Conservation (phyloP, 2,329 filamentous ascomycete species). For the Uncinocarpus reesii region DNA sequence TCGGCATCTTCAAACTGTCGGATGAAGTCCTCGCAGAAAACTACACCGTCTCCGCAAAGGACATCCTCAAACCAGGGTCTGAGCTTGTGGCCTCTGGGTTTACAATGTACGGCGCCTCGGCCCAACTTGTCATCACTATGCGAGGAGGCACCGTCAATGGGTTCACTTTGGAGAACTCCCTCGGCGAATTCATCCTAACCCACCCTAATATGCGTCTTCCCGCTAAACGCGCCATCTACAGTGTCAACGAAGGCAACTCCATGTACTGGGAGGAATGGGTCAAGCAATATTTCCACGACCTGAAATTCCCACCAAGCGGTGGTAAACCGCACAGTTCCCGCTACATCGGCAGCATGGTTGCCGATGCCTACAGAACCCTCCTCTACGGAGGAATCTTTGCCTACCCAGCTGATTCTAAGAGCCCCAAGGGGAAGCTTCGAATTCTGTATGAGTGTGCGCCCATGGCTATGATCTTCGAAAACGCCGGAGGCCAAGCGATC, state of each 20-base stretch:
- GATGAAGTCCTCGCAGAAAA: slow-evolving; percentile 45
- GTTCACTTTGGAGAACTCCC: slow-evolving; percentile 91
- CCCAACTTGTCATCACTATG: slow-evolving; percentile 96
- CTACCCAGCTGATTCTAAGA: slow-evolving; percentile 96
- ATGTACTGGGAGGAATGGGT: slow-evolving; percentile 88
- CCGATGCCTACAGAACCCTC: slow-evolving; percentile 90
- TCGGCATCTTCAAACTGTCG: slow-evolving; percentile 80
- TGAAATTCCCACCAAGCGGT: slow-evolving; percentile 66
- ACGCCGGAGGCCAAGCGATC: slow-evolving; percentile 86
- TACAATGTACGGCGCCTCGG: slow-evolving; percentile 98
- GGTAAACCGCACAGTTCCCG: slow-evolving; percentile 83
- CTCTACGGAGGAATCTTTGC: slow-evolving; percentile 96
- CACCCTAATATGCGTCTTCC: slow-evolving; percentile 92
- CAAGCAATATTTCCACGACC: slow-evolving; percentile 75
- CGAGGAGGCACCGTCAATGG: slow-evolving; percentile 84
- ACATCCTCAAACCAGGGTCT: slow-evolving; percentile 78
- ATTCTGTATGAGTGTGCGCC: slow-evolving; percentile 98
- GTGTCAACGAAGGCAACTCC: slow-evolving; percentile 96
- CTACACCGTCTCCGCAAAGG: slow-evolving; percentile 54
- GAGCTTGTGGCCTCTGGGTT: slow-evolving; percentile 93
- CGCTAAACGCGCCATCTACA: slow-evolving; percentile 75
- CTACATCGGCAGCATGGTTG: slow-evolving; percentile 98
- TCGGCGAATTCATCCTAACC: slow-evolving; percentile 97
- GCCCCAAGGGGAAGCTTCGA: slow-evolving; percentile 91
- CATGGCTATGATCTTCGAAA: slow-evolving; percentile 98